Conservation (phyloP, 768 basidiomycete species). For the Austroboletus eburneus region DNA sequence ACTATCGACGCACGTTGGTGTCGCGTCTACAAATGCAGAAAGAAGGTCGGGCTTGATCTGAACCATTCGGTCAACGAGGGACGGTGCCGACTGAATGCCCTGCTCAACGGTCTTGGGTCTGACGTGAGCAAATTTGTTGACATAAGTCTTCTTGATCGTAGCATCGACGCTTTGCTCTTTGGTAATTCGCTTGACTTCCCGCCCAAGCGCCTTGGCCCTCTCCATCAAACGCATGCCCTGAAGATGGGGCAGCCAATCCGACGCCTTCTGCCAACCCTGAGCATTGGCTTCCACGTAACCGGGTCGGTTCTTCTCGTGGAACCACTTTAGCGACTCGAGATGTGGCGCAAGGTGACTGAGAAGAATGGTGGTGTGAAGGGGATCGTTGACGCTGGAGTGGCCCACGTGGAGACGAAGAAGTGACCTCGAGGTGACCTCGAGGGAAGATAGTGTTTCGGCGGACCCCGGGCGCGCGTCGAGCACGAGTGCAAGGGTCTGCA, state of each 20-base stretch:
- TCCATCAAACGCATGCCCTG: constrained; percentile 64
- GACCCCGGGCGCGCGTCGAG: constrained; percentile 52
- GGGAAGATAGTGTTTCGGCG: constrained; percentile 43
- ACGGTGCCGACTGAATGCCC: constrained; percentile 36
- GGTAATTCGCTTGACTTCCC: constrained; percentile 15
- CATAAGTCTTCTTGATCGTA: constrained; percentile 37
- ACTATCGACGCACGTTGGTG: constrained; percentile 41
- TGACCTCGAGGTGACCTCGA: constrained; percentile 55
- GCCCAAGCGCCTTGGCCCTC: constrained; percentile 39
- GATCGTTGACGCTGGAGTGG: constrained; percentile 67
- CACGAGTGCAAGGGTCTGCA: constrained; percentile 65
- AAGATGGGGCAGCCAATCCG: constrained; percentile 67
- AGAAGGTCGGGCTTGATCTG: constrained; percentile 36
- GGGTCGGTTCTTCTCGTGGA: constrained; percentile 72
- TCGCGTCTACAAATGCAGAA: constrained; percentile 50
- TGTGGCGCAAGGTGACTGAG: constrained; percentile 75
- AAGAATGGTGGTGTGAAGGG: constrained; percentile 65
- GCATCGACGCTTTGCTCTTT: constrained; percentile 51
- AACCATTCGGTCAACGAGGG: constrained; percentile 35
- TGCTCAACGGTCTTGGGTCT: constrained; percentile 34
- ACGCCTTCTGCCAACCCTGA: constrained; percentile 63
- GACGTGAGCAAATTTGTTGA: constrained; percentile 40
- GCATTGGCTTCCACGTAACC: constrained; percentile 66
- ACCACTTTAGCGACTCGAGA: constrained; percentile 68
- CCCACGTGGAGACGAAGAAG: constrained; percentile 71